These are phyloP conservation scores for Tetraselmis chui DNA, from an alignment of 139 green algal species.

Conservation along the genomic window DNA sequence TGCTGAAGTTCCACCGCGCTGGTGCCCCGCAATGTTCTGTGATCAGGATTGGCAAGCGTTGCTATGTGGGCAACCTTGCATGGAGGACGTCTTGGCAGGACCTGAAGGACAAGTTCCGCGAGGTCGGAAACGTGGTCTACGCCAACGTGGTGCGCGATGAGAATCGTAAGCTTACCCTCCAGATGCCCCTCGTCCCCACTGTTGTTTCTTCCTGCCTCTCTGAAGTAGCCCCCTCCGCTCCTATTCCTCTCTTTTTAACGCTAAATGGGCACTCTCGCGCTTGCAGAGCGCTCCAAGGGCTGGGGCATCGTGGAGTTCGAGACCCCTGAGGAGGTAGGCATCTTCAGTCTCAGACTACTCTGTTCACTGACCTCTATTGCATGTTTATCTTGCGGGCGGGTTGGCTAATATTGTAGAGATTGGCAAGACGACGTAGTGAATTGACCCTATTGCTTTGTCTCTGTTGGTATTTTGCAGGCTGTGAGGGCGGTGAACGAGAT, in stretches of 20 bases:
- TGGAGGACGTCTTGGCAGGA: conserved; percentile 85
- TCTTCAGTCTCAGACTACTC: not conserved
- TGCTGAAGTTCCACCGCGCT: not conserved
- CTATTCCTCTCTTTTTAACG: too few species aligned
- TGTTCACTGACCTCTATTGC: too few species aligned
- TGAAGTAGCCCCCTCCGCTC: not conserved
- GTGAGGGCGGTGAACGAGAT: conserved; percentile 61
- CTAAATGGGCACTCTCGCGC: too few species aligned
- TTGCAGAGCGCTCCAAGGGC: conserved; percentile 80
- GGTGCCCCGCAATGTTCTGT: not conserved
- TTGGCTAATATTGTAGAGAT: too few species aligned
- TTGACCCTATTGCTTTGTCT: too few species aligned
- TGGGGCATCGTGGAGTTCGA: conserved; percentile 93
- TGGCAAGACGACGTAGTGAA: too few species aligned
- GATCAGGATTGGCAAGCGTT: conserved; percentile 52
- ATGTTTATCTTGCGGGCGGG: too few species aligned
- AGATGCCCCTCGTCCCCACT: not conserved
- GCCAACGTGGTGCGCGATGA: conserved; percentile 82
- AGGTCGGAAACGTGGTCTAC: conserved; percentile 80
- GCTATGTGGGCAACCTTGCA: conserved; percentile 81
- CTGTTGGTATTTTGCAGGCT: too few species aligned
- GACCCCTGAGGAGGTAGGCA: conserved; percentile 65
- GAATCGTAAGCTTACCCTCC: conserved; percentile 43
- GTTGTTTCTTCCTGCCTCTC: not conserved
- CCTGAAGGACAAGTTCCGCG: conserved; percentile 85